Evolutionary conservation across 148 eudicot species (phyloP), one percentile per base, ranked within the genome.

Genomic region (Rhododendron ferrugineum): DNA sequence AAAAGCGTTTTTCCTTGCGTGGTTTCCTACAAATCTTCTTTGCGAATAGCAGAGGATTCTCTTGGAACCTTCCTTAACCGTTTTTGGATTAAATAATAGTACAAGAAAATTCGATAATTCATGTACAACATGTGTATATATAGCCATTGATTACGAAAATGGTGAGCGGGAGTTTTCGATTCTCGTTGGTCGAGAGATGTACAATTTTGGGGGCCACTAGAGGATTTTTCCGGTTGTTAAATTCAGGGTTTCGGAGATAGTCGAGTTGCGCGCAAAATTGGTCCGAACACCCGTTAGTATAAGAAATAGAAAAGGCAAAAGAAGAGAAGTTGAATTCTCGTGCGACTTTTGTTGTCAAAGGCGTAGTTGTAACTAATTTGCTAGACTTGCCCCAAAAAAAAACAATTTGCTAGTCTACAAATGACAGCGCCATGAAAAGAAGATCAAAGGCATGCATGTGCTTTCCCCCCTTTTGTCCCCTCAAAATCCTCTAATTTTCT

Each of bases 361-460:
- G 68, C 28, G 52, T 82, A 26, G 85, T 83, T 70, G 85, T 30
- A 68, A 70, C 75, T 70, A 70, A 70, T 30, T 32, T 22, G 20
- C 18, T 32, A 5, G 75, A 40, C 44, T 40, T 0, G 44, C 44
- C 44, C 44, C 0, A 40, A 40, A 40, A 5, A 5, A 40, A 68
- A 32, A 22, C 32, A 70, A 70, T 30, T 32, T 58, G 37, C 18
- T 32, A 1, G 75, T 70, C 22, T 30, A 66, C 6, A 64, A 13
- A 32, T 62, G 49, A 47, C 79, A 66, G 78, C 78, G 52, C 42
- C 79, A 37, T 70, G 23, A 36, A 80, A 70, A 70, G 72, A 60
- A 44, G 73, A 64, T 52, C 52, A 70, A 85, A 11, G 34, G 77
- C 84, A 82, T 49, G 77, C 84, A 82, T 49, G 78, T 85, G 83